Evolutionary conservation across 352 stramenopile genomes (phyloP).

Genomic region (Pythium aquatile): DNA sequence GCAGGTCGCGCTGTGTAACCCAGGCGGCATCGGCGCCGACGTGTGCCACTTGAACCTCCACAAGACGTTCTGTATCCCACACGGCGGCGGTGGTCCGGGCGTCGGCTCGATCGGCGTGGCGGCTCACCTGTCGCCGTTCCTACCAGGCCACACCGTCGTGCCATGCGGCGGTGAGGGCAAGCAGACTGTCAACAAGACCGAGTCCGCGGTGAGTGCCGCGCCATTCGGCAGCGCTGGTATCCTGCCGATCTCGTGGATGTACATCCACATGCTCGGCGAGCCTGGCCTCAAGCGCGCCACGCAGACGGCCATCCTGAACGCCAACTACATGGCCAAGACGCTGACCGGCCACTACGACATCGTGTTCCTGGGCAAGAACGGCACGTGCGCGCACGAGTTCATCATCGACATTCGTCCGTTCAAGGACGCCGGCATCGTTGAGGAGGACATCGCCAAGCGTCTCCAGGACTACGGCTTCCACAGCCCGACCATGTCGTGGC

Average conservation of each 20-base stretch:
- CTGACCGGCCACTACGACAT: conserved; percentile 95
- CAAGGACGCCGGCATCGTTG: conserved; percentile 95
- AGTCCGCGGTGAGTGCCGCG: conserved; percentile 90
- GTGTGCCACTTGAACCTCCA: conserved; percentile 99
- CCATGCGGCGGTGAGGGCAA: conserved; percentile 79
- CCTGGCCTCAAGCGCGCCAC: conserved; percentile 93
- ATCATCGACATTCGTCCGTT: conserved; percentile 98
- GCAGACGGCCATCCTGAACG: conserved; percentile 97
- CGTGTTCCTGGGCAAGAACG: conserved; percentile 95
- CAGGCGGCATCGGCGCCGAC: conserved; percentile 95
- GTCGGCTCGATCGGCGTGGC: conserved; percentile 92
- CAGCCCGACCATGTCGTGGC: conserved; percentile 99
- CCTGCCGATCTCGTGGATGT: conserved; percentile 99
- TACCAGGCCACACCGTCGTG: conserved; percentile 94
- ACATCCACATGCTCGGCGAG: conserved; percentile 99
- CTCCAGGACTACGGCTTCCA: conserved; percentile 99
- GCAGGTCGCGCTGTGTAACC: conserved; percentile 97
- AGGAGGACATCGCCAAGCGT: conserved; percentile 98
- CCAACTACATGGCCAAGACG: conserved; percentile 99
- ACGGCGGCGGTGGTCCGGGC: conserved; percentile 96
- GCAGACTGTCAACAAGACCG: conserved; percentile 69
- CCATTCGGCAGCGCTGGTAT: conserved; percentile 98
- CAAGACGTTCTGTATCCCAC: conserved; percentile 99
- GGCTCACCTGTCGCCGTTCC: conserved; percentile 93
- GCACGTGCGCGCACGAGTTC: conserved; percentile 99